Conservation (phyloP, 176 grass and related monocot species). For the Elaeis guineensis region DNA sequence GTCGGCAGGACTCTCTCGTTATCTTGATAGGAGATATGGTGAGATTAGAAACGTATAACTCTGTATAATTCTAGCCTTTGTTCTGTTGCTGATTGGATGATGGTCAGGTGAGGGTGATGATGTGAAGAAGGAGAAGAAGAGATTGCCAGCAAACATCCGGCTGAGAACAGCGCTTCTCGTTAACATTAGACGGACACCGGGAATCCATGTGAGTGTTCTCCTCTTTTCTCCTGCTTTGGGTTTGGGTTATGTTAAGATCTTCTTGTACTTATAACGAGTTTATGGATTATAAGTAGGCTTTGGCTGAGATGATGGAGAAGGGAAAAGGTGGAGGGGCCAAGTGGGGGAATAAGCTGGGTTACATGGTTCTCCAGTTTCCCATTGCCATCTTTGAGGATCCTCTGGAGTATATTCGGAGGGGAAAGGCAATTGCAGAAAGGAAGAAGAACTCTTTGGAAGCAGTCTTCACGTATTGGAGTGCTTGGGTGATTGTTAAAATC, state of each 20-base stretch:
- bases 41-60: not conserved
- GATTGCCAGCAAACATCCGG: slow-evolving; percentile 16
- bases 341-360: slow-evolving; percentile 14
- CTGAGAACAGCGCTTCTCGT: slow-evolving; percentile 67
- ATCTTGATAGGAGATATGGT: slow-evolving; percentile 55
- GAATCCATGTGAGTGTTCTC: slow-evolving; percentile 48
- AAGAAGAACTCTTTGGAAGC: slow-evolving; percentile 17
- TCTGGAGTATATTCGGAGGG: slow-evolving; percentile 3
- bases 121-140: slow-evolving; percentile 5
- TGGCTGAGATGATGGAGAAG: slow-evolving; percentile 14
- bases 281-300: not conserved
- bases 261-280: not conserved
- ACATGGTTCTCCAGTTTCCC: slow-evolving; percentile 1
- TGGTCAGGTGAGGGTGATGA: slow-evolving; percentile 27
- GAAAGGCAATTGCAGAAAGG: slow-evolving; percentile 3
- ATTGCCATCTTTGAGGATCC: not conserved
- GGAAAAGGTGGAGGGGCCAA: slow-evolving; percentile 3
- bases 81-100: not conserved
- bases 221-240: not conserved
- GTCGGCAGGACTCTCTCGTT: slow-evolving; percentile 54
- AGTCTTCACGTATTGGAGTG: not conserved
- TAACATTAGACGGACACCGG: slow-evolving; percentile 60
- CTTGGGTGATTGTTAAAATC: not conserved
- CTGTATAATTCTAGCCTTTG: no score
- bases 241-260: not conserved